phyloP scores from a whole-genome alignment of 148 eudicot species.

The Arctostaphylos glauca region DNA sequence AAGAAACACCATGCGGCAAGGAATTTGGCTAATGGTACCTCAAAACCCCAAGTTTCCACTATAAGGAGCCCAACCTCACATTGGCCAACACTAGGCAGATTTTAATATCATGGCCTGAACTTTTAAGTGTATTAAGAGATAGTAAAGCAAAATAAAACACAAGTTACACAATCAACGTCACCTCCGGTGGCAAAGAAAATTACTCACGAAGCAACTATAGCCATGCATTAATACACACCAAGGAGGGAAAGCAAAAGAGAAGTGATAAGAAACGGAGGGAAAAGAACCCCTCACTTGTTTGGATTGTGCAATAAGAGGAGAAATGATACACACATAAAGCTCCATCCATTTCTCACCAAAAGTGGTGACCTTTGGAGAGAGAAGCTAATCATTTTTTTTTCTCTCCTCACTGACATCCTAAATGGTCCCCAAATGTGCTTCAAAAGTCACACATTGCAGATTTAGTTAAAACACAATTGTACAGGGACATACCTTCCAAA shows the following conservation, averaged over 20 bases:
- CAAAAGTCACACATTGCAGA: neutral
- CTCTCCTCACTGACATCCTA: neutral
- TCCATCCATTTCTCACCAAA: neutral
- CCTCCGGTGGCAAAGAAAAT: neutral
- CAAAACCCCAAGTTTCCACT: neutral
- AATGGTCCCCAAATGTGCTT: neutral
- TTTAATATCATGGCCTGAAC: neutral
- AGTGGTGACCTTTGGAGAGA: neutral
- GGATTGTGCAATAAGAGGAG: neutral
- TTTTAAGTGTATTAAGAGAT: neutral
- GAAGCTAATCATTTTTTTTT: neutral
- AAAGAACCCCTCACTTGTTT: neutral
- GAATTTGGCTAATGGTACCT: neutral
- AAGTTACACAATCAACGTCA: neutral
- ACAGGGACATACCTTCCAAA: conserved; percentile 79
- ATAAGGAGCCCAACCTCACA: neutral
- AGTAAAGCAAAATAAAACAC: neutral
- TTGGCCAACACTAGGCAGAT: neutral
- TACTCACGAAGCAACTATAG: neutral
- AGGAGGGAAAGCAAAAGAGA: neutral
- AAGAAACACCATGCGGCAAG: neutral
- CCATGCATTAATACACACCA: neutral
- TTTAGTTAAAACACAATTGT: neutral
- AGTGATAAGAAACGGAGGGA: neutral
- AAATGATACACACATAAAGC: neutral